Conservation (phyloP, 495 filamentous ascomycete genomes). For the Aspergillus sparsus region DNA sequence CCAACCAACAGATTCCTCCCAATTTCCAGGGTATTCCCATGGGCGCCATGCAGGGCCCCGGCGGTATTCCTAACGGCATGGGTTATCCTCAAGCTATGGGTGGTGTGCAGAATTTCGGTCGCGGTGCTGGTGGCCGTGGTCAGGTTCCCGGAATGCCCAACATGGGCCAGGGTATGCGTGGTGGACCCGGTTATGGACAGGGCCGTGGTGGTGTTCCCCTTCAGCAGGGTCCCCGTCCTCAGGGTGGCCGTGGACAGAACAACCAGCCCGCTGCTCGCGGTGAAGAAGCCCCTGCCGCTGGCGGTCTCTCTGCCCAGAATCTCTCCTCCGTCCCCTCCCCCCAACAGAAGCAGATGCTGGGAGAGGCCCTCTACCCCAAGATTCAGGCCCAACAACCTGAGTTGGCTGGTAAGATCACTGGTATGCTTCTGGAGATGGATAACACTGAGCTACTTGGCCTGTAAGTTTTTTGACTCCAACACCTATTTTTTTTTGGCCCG, state of each 20-base stretch:
- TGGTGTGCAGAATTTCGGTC: slow-evolving; percentile 56
- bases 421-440: slow-evolving; percentile 99
- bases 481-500: not conserved
- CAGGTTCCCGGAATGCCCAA: slow-evolving; percentile 73
- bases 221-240: slow-evolving; percentile 48
- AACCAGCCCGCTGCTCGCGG: slow-evolving; percentile 40
- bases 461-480: slow-evolving; percentile 62
- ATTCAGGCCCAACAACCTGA: slow-evolving; percentile 91
- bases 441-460: slow-evolving; percentile 88
- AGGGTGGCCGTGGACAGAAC: slow-evolving; percentile 40
- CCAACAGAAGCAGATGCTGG: slow-evolving; percentile 97
- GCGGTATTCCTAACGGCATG: slow-evolving; percentile 56
- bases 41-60: slow-evolving; percentile 67
- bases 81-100: slow-evolving; percentile 61
- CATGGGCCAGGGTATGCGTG: slow-evolving; percentile 71
- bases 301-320: slow-evolving; percentile 42
- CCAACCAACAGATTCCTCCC: slow-evolving; percentile 75
- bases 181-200: slow-evolving; percentile 62
- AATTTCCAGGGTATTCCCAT: slow-evolving; percentile 81
- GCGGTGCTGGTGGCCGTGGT: slow-evolving; percentile 74
- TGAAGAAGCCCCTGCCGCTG: slow-evolving; percentile 32
- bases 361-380: slow-evolving; percentile 97
- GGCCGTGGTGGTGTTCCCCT: slow-evolving; percentile 50
- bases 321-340: slow-evolving; percentile 57
- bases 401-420: slow-evolving; percentile 97